Percentiles rank a stretch among this genome's conserved stretches.
Conservation (phyloP, 192 early-diverging fungal genomes). For the Geranomyces variabilis region DNA sequence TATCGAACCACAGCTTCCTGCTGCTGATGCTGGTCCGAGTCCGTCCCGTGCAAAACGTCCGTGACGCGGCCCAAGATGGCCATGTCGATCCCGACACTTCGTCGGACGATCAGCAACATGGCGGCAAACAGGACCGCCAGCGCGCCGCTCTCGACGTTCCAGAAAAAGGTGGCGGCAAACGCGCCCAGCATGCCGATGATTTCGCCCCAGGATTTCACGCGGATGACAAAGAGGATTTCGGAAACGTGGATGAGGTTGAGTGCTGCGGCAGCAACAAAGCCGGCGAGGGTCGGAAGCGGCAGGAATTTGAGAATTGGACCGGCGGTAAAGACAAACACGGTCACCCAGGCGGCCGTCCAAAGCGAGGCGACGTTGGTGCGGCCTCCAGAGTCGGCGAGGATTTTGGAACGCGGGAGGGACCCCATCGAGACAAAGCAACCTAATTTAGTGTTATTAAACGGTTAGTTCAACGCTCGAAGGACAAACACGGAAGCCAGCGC, state of each 20-base stretch:
- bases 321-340: constrained; percentile 72
- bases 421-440: constrained; percentile 66
- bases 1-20: not conserved
- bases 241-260: constrained; percentile 75
- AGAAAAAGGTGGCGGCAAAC: constrained; percentile 36
- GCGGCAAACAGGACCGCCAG: constrained; percentile 38
- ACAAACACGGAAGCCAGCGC: too few species aligned
- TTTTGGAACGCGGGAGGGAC: constrained; percentile 87
- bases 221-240: constrained; percentile 78
- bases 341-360: constrained; percentile 70
- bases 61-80: constrained; percentile 39
- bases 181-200: constrained; percentile 36
- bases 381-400: constrained; percentile 83
- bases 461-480: too few species aligned
- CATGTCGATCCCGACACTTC: constrained; percentile 36
- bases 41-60: not conserved
- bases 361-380: constrained; percentile 78
- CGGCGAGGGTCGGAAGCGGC: constrained; percentile 73
- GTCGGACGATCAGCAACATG: constrained; percentile 40
- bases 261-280: constrained; percentile 85
- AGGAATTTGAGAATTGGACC: constrained; percentile 75
- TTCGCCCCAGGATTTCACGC: constrained; percentile 25
- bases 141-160: constrained; percentile 35
- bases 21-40: not conserved
- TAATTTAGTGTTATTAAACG: too few species aligned